These are phyloP conservation scores for Leucaena leucocephala DNA, from an alignment of 306 rosid genomes.

Conservation along the genomic window DNA sequence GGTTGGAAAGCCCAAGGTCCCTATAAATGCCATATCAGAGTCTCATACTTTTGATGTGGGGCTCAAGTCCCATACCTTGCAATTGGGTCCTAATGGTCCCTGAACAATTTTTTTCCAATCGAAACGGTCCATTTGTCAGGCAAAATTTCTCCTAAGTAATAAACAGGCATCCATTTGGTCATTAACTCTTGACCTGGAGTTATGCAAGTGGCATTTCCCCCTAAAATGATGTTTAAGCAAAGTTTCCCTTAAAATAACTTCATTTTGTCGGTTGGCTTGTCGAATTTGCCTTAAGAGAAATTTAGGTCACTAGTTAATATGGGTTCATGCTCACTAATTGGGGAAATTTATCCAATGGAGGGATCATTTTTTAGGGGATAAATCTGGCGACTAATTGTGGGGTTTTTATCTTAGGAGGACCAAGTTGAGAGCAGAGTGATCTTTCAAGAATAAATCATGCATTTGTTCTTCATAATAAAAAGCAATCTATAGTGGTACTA, in stretches of 20 bases:
- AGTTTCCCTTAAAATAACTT: background rate
- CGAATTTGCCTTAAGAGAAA: background rate
- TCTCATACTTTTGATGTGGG: background rate
- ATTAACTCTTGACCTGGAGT: background rate
- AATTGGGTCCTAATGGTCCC: background rate
- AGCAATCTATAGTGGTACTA: slow-evolving; percentile 10
- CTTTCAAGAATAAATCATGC: background rate
- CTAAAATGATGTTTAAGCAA: background rate
- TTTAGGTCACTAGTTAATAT: background rate
- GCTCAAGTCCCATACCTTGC: background rate
- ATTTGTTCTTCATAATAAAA: slow-evolving; percentile 10
- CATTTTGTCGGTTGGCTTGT: background rate
- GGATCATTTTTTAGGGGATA: background rate
- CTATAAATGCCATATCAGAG: background rate
- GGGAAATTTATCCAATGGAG: background rate
- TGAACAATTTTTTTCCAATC: background rate
- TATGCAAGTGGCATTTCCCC: background rate
- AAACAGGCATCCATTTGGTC: background rate
- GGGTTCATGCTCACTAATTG: background rate
- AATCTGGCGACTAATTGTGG: background rate
- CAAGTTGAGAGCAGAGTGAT: background rate
- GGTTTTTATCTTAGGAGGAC: background rate
- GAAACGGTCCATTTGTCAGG: background rate
- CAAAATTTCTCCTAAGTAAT: background rate
- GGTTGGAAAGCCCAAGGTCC: background rate